A percentile compares a stretch with the other conserved stretches of the same genome.
Conservation (phyloP, 2,329 filamentous ascomycete genomes). For the Lachnellula arida region DNA sequence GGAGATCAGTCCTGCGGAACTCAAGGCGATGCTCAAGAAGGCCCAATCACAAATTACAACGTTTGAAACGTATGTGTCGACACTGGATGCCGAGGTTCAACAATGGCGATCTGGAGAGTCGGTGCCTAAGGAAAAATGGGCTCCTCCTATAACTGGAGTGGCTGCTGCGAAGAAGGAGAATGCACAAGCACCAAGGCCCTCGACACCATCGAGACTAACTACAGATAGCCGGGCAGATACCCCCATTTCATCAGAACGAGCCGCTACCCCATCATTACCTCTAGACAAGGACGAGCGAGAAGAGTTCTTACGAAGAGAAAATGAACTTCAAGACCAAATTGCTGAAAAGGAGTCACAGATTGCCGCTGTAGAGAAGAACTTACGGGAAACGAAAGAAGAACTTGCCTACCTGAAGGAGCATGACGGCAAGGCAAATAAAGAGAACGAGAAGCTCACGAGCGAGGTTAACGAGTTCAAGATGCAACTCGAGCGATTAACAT, state of each 20-base stretch:
- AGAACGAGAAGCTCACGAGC: slow-evolving; percentile 80
- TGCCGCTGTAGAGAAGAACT: slow-evolving; percentile 70
- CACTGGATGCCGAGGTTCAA: slow-evolving; percentile 78
- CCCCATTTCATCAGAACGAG: slow-evolving; percentile 67
- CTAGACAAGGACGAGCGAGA: slow-evolving; percentile 96
- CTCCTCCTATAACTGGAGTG: slow-evolving; percentile 56
- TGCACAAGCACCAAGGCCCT: slow-evolving; percentile 45
- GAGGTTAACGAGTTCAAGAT: slow-evolving; percentile 93
- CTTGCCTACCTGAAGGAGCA: slow-evolving; percentile 80
- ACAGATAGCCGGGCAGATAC: slow-evolving; percentile 59
- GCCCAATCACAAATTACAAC: slow-evolving; percentile 83
- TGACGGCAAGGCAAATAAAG: slow-evolving; percentile 74
- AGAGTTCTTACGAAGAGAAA: slow-evolving; percentile 90
- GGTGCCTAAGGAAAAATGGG: slow-evolving; percentile 89
- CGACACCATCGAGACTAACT: slow-evolving; percentile 54
- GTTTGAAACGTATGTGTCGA: slow-evolving; percentile 82
- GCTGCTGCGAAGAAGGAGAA: slow-evolving; percentile 44
- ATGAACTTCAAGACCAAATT: slow-evolving; percentile 94
- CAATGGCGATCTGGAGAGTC: slow-evolving; percentile 83
- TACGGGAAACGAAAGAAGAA: slow-evolving; percentile 83
- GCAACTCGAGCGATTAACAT: slow-evolving; percentile 91
- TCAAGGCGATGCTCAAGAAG: slow-evolving; percentile 90
- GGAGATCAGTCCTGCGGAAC: slow-evolving; percentile 89
- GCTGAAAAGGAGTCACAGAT: slow-evolving; percentile 86
- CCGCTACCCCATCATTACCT: slow-evolving; percentile 80